Percentiles rank a stretch among this genome's conserved stretches.
Evolutionary conservation across 2,329 filamentous ascomycete genomes (phyloP).

Genomic region (Alternaria dauci): DNA sequence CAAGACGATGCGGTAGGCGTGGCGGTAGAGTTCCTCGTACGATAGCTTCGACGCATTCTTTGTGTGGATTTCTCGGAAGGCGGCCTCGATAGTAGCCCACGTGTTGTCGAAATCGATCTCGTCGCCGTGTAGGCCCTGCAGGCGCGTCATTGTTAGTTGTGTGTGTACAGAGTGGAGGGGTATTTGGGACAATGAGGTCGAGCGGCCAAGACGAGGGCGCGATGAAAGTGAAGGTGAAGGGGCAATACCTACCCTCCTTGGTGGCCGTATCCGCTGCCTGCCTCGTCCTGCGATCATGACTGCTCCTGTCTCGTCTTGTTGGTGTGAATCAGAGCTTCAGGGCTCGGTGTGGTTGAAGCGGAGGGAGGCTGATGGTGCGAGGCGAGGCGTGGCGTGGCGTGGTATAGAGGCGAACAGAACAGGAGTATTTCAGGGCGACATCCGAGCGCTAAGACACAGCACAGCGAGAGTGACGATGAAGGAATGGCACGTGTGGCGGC

Average conservation of each 20-base stretch:
- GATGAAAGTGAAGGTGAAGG: slow-evolving; percentile 12
- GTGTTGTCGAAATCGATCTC: slow-evolving; percentile 82
- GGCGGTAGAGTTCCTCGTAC: slow-evolving; percentile 94
- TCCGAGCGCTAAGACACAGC: not conserved
- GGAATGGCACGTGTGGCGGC: slow-evolving; percentile 1
- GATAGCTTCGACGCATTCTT: slow-evolving; percentile 90
- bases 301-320: slow-evolving; percentile 1
- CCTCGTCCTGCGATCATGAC: slow-evolving; percentile 64
- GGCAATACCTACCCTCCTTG: slow-evolving; percentile 67
- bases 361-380: slow-evolving; percentile 2
- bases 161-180: not conserved
- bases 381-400: not conserved
- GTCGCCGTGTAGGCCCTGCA: slow-evolving; percentile 67
- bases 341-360: slow-evolving; percentile 2
- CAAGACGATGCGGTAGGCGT: slow-evolving; percentile 91
- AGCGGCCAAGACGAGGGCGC: not conserved
- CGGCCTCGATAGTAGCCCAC: slow-evolving; percentile 79
- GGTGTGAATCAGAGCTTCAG: not conserved
- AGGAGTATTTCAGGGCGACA: not conserved
- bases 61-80: slow-evolving; percentile 86
- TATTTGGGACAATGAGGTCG: not conserved
- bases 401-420: not conserved
- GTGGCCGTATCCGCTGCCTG: slow-evolving; percentile 71
- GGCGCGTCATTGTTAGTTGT: slow-evolving; percentile 22
- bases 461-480: not conserved